Percentiles rank a stretch among this genome's conserved stretches.
Conservation (phyloP, 2,329 filamentous ascomycete species). For the Paraphaeosphaeria minitans region DNA sequence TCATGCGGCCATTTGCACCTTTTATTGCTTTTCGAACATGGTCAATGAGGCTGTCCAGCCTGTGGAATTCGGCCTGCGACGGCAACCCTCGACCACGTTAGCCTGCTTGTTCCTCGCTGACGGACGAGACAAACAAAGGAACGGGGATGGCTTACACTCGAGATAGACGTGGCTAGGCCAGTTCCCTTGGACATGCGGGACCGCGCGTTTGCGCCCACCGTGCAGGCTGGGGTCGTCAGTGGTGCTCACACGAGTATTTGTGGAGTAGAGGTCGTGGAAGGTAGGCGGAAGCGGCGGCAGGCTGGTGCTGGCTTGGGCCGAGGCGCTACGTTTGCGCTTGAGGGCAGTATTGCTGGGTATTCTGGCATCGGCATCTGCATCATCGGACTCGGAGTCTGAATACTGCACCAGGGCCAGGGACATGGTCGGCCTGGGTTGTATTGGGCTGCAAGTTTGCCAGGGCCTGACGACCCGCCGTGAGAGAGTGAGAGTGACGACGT, state of each 20-base stretch:
- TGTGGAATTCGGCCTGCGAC: slow-evolving; percentile 38
- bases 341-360: slow-evolving; percentile 12
- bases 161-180: slow-evolving; percentile 94
- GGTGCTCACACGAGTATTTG: slow-evolving; percentile 75
- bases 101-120: slow-evolving; percentile 26
- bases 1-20: slow-evolving; percentile 24
- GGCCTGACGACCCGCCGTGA: background rate
- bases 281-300: slow-evolving; percentile 76
- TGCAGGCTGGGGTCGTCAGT: slow-evolving; percentile 84
- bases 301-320: slow-evolving; percentile 23
- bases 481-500: slow-evolving; percentile 3
- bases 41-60: slow-evolving; percentile 36
- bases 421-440: slow-evolving; percentile 31
- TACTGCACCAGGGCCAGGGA: slow-evolving; percentile 41
- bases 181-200: slow-evolving; percentile 83
- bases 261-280: slow-evolving; percentile 91
- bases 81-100: slow-evolving; percentile 47
- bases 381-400: slow-evolving; percentile 62
- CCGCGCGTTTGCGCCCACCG: slow-evolving; percentile 79
- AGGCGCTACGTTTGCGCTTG: slow-evolving; percentile 42
- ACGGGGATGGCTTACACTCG: slow-evolving; percentile 70
- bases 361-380: slow-evolving; percentile 41
- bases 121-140: background rate
- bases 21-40: slow-evolving; percentile 28
- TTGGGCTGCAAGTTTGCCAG: slow-evolving; percentile 14